phyloP scores from a whole-genome alignment of 2,329 filamentous ascomycete species.

The Botrytis deweyae region DNA sequence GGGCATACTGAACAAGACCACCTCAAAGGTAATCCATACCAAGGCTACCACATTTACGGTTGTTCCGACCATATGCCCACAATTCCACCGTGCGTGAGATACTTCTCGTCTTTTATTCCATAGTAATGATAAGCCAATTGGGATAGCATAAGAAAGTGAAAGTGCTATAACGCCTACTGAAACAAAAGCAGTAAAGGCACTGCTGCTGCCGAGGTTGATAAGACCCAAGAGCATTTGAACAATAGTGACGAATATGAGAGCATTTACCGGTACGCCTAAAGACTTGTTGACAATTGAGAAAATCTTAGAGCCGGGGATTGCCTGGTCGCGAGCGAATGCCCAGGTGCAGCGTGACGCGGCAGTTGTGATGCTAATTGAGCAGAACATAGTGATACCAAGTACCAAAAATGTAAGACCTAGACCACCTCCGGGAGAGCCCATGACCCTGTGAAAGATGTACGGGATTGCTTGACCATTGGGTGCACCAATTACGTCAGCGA shows the following conservation, averaged over 20 bases:
- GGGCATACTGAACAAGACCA: conserved; percentile 64
- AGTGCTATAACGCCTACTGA: conserved; percentile 71
- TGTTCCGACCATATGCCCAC: conserved; percentile 59
- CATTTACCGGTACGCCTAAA: conserved; percentile 64
- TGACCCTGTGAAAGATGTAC: conserved; percentile 50
- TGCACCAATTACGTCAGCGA: conserved; percentile 46
- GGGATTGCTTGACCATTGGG: conserved; percentile 51
- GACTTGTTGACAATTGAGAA: conserved; percentile 61
- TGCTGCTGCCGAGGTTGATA: conserved; percentile 66
- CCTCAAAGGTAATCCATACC: conserved; percentile 57
- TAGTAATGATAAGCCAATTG: conserved; percentile 66
- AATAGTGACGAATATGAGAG: conserved; percentile 58
- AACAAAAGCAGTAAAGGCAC: conserved; percentile 70
- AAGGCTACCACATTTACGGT: conserved; percentile 57
- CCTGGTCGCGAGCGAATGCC: conserved; percentile 66
- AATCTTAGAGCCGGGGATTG: conserved; percentile 59
- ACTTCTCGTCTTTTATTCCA: conserved; percentile 58
- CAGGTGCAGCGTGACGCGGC: conserved; percentile 62
- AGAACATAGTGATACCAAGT: conserved; percentile 51
- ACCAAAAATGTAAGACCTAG: conserved; percentile 51
- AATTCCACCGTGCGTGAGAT: conserved; percentile 56
- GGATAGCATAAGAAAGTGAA: conserved; percentile 72
- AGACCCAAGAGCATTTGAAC: conserved; percentile 67
- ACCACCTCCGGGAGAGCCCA: conserved; percentile 49
- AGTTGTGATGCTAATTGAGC: conserved; percentile 52